phyloP scores from a whole-genome alignment of 2,329 filamentous ascomycete genomes.

The Aspergillus pseudoterreus region DNA sequence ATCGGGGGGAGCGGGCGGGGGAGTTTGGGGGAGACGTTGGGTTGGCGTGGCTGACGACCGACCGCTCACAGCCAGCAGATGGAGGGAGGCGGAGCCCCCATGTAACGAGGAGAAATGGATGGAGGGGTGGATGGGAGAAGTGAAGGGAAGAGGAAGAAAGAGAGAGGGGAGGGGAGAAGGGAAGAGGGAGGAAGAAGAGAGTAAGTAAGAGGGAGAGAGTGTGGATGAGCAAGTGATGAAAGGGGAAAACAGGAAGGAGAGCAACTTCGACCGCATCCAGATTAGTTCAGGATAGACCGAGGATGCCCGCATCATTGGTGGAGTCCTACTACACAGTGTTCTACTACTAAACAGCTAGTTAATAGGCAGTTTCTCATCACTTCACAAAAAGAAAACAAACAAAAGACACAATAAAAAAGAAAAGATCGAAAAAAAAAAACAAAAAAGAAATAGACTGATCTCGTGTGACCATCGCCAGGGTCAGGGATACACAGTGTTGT shows the following conservation, averaged over 20 bases:
- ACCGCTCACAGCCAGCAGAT: constrained; percentile 15
- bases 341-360: too few relatives aligned
- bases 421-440: too few relatives aligned
- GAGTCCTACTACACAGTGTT: too few relatives aligned
- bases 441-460: too few relatives aligned
- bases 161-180: background rate
- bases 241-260: background rate
- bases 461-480: too few relatives aligned
- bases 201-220: background rate
- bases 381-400: too few relatives aligned
- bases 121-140: background rate
- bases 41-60: constrained; percentile 19
- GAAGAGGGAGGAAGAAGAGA: constrained; percentile 2
- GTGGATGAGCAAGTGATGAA: constrained; percentile 3
- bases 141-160: background rate
- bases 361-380: too few relatives aligned
- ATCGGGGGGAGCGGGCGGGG: constrained; percentile 20
- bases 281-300: too few relatives aligned
- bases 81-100: constrained; percentile 14
- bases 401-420: too few relatives aligned
- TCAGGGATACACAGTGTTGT: background rate
- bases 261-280: too few relatives aligned
- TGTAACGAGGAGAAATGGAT: constrained; percentile 3
- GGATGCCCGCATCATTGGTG: too few relatives aligned
- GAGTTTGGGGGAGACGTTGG: background rate